Base-by-base conservation (phyloP, 495 filamentous ascomycete genomes). In the Bathelium albidoporum region DNA sequence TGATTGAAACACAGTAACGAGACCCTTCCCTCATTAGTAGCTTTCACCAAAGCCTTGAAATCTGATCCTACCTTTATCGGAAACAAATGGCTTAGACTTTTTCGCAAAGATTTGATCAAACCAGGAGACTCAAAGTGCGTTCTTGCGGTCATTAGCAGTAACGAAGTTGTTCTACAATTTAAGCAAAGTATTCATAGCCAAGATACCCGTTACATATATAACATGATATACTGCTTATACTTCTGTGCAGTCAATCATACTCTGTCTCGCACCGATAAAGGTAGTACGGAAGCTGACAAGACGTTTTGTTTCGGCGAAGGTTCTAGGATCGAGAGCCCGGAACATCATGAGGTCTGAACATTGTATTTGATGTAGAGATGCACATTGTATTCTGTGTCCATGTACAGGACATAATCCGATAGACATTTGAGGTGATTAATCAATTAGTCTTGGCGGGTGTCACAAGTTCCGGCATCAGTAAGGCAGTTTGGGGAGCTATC, bases 361-460 rank as follows among this genome's bases (percentile, higher is more conserved):
- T 49, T 49, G n/a, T 49, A 49, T n/a, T 20, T 49, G 43, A 49
- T 49, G 43, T 49, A 49, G 43, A 49, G 43, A 14, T 49, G 43
- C 18, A 49, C 11, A 20, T 20, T 20, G n/a, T 11, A 3, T 18
- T 49, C 43, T 20, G n/a, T 49, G n/a, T 18, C 43, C 18, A 3
- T 49, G 43, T 20, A 49, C 43, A 49, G 43, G 10, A n/a, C 9
- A 20, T n/a, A 49, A 49, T 5, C 34, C 14, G 34, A 39, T 39
- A 39, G 34, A 39, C 14, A 39, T 39, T 39, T 39, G 14, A 39
- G 34, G 14, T 39, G 34, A 39, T 39, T 5, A 39, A 5, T 39
- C 34, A 39, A 5, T 39, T 39, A 39, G 34, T 39, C 34, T 5
- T 39, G 34, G 34, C 5, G 34, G 5, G 5, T 39, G 34, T 39